Evolutionary conservation across 2,329 filamentous ascomycete species (phyloP).

Genomic region (Pseudonectria foliicola): DNA sequence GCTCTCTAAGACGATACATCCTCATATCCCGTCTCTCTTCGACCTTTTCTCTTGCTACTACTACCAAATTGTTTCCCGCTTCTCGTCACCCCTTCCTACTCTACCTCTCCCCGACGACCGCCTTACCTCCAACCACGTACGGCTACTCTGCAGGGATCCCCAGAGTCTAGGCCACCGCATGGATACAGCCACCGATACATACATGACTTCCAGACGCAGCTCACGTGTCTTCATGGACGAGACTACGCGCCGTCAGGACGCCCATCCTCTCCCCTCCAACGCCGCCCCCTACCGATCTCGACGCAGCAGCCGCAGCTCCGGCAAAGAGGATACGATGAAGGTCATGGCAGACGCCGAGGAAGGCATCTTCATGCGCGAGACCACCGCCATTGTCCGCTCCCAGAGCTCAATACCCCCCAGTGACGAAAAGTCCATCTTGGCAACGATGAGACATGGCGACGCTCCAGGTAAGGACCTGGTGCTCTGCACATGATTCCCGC

Average conservation of each 20-base stretch:
- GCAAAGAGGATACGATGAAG: slow-evolving; percentile 21
- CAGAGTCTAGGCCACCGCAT: slow-evolving; percentile 2
- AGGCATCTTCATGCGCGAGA: slow-evolving; percentile 10
- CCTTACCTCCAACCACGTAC: background rate
- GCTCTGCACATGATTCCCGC: too few relatives aligned
- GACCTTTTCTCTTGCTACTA: slow-evolving; percentile 3
- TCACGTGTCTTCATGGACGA: slow-evolving; percentile 17
- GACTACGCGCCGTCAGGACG: slow-evolving; percentile 6
- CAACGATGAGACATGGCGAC: slow-evolving; percentile 9
- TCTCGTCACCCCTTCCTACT: background rate
- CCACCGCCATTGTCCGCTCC: slow-evolving; percentile 9
- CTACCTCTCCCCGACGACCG: background rate
- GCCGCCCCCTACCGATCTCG: slow-evolving; percentile 20
- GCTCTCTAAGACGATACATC: slow-evolving; percentile 10
- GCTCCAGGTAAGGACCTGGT: slow-evolving; percentile 11
- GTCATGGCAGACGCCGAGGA: slow-evolving; percentile 18
- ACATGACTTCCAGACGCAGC: slow-evolving; percentile 18
- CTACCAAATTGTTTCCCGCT: background rate
- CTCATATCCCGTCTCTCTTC: slow-evolving; percentile 3
- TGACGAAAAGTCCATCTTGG: slow-evolving; percentile 11
- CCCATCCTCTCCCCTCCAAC: slow-evolving; percentile 4
- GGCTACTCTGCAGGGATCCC: background rate
- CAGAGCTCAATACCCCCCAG: slow-evolving; percentile 8
- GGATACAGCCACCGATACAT: background rate
- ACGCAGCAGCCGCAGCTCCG: slow-evolving; percentile 23